Percentiles rank a stretch among this genome's conserved stretches.
These are phyloP conservation scores for Naganishia antarctica DNA, from an alignment of 768 basidiomycete species.

Conservation along the genomic window DNA sequence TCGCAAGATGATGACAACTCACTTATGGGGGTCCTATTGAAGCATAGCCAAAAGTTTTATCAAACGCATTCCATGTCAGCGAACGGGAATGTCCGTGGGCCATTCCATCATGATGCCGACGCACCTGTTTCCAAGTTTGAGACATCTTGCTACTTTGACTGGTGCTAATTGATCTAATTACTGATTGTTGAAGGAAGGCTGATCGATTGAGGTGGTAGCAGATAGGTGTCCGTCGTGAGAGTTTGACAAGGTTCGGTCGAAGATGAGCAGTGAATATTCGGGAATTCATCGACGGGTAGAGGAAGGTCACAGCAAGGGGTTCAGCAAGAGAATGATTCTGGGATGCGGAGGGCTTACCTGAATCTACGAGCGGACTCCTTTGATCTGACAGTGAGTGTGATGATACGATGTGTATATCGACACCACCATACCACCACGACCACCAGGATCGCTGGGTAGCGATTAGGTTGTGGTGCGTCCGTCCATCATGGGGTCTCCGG, in stretches of 20 bases:
- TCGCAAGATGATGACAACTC: not conserved
- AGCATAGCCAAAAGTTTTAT: not conserved
- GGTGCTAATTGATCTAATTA: not conserved
- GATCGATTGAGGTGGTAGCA: not conserved
- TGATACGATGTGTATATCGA: not conserved
- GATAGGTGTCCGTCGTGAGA: not conserved
- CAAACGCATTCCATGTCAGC: not conserved
- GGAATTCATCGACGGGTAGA: not conserved
- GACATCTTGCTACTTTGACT: conserved; percentile 1
- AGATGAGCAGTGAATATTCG: not conserved
- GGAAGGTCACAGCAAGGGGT: not conserved
- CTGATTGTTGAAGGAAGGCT: not conserved
- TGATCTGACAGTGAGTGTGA: not conserved
- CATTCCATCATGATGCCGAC: not conserved
- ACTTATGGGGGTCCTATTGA: conserved; percentile 24
- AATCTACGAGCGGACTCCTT: not conserved
- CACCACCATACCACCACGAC: no score
- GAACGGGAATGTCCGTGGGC: not conserved
- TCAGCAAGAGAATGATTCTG: not conserved
- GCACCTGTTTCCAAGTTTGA: conserved; percentile 18
- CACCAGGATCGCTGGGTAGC: no score
- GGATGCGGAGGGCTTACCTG: not conserved
- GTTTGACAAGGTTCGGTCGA: not conserved
- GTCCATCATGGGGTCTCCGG: no score
- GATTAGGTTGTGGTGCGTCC: no score